phyloP scores from a whole-genome alignment of 1,284 basidiomycete species.

The Pseudozyma hubeiensis region DNA sequence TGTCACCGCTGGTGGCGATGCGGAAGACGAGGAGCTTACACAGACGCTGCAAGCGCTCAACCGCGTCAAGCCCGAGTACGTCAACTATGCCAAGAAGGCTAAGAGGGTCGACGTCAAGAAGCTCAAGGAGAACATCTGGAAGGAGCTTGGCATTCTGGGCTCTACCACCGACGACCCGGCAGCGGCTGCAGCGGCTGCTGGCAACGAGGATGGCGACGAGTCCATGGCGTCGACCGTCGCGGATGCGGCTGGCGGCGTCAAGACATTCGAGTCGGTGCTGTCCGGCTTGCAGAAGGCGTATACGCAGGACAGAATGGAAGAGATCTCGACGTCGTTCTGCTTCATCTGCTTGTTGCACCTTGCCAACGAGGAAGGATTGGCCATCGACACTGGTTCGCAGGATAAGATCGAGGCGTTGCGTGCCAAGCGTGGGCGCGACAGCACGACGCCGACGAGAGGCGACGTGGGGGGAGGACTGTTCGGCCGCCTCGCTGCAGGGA shows the following conservation, averaged over 20 bases:
- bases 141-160: conserved; percentile 74
- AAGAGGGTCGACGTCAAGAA: conserved; percentile 96
- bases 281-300: conserved; percentile 83
- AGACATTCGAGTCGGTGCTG: conserved; percentile 82
- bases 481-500: conserved; percentile 26
- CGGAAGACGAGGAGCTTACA: conserved; percentile 83
- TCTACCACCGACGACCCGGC: conserved; percentile 23
- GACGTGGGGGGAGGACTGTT: conserved; percentile 17
- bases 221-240: conserved; percentile 17
- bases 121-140: conserved; percentile 98
- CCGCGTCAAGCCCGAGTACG: conserved; percentile 84
- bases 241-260: conserved; percentile 23
- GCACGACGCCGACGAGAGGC: conserved; percentile 35
- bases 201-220: conserved; percentile 28
- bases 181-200: conserved; percentile 19
- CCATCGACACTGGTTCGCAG: conserved; percentile 53
- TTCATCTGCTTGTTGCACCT: conserved; percentile 97
- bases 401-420: conserved; percentile 40
- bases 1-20: conserved; percentile 69
- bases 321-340: conserved; percentile 99
- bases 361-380: conserved; percentile 91
- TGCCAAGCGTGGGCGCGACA: conserved; percentile 39
- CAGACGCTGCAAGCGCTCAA: conserved; percentile 81
- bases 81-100: conserved; percentile 94
- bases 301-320: conserved; percentile 91